Conservation (phyloP, 352 stramenopile species). For the Salisapilia sapeloensis region DNA sequence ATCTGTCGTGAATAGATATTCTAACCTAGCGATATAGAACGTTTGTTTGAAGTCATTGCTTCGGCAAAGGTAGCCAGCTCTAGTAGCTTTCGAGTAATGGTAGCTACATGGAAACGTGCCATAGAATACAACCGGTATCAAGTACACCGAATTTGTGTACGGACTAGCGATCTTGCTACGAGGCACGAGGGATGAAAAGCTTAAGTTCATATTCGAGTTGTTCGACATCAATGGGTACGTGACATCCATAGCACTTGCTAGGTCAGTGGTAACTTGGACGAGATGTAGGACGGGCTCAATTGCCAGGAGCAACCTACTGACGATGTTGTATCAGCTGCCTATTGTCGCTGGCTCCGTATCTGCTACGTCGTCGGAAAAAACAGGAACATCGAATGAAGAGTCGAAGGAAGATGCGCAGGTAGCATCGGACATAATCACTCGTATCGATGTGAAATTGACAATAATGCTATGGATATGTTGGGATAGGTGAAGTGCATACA, state of each 20-base stretch:
- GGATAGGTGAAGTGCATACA: slow-evolving; percentile 52
- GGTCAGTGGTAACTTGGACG: slow-evolving; percentile 4
- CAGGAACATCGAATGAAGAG: no score
- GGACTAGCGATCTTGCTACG: slow-evolving; percentile 76
- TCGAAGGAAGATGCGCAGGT: slow-evolving; percentile 14
- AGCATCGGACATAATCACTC: no score
- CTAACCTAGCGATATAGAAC: slow-evolving; percentile 20
- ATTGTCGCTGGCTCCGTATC: slow-evolving; percentile 42
- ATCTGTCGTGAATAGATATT: neutral
- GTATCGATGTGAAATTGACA: neutral
- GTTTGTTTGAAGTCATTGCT: slow-evolving; percentile 87
- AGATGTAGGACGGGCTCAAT: slow-evolving; percentile 60
- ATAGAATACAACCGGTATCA: slow-evolving; percentile 66
- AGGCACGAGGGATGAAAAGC: slow-evolving; percentile 79
- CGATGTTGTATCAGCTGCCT: slow-evolving; percentile 77
- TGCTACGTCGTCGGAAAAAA: no score
- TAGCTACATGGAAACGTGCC: no score
- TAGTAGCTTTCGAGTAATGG: no score
- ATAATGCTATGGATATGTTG: neutral
- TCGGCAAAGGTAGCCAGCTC: no score
- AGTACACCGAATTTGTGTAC: slow-evolving; percentile 86
- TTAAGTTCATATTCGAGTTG: slow-evolving; percentile 88
- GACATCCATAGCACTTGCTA: neutral
- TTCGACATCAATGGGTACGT: slow-evolving; percentile 79
- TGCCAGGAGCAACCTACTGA: slow-evolving; percentile 66